These are phyloP conservation scores for Pyrus hybrid DNA, from an alignment of 331 rosid genomes.

Conservation along the genomic window DNA sequence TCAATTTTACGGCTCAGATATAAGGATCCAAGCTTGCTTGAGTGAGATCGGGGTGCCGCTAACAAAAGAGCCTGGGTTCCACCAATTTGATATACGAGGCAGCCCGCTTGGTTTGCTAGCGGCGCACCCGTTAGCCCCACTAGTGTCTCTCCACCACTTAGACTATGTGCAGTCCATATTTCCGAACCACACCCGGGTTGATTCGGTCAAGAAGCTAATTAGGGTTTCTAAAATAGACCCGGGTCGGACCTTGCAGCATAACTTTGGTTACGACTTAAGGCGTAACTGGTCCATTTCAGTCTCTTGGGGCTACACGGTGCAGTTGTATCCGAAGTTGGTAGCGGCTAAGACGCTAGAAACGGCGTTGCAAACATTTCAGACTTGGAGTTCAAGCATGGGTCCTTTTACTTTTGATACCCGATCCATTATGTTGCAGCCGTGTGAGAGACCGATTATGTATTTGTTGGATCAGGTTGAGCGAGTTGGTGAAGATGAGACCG, in stretches of 20 bases:
- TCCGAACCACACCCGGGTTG: constrained; percentile 26
- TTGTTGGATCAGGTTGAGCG: constrained; percentile 30
- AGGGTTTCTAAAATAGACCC: constrained; percentile 30
- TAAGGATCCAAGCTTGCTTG: constrained; percentile 52
- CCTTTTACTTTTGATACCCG: constrained; percentile 54
- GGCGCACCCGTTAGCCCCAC: constrained; percentile 60
- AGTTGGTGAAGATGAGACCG: background rate
- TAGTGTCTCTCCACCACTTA: constrained; percentile 69
- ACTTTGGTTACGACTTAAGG: constrained; percentile 39
- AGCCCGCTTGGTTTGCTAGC: constrained; percentile 49
- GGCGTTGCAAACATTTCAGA: constrained; percentile 32
- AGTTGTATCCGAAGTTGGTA: constrained; percentile 36
- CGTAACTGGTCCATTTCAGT: constrained; percentile 63
- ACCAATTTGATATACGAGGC: constrained; percentile 68
- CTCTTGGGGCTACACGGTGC: constrained; percentile 59
- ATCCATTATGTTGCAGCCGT: constrained; percentile 17
- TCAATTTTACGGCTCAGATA: constrained; percentile 45
- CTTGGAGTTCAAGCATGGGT: constrained; percentile 34
- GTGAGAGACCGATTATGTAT: constrained; percentile 29
- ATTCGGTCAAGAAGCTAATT: constrained; percentile 20
- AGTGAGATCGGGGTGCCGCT: constrained; percentile 66
- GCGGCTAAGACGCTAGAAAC: constrained; percentile 40
- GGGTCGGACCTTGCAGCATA: constrained; percentile 47
- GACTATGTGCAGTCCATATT: constrained; percentile 44
- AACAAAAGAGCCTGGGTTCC: constrained; percentile 62